phyloP scores from a whole-genome alignment of 1,139 yeast species.

The Pichia sp. region DNA sequence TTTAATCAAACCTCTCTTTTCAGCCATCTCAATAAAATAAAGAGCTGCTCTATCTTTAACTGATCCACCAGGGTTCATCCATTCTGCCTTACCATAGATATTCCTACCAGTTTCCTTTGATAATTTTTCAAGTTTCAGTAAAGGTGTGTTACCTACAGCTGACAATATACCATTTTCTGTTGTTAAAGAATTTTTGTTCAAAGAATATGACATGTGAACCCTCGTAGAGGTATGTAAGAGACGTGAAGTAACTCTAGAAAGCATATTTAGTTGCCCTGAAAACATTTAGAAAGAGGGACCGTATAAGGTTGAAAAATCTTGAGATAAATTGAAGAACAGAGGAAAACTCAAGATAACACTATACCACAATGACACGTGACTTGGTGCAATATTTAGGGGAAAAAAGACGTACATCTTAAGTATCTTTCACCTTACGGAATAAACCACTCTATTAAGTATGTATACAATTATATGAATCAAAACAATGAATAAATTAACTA shows the following conservation, averaged over 20 bases:
- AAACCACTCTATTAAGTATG: too few relatives aligned
- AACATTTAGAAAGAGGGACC: too few relatives aligned
- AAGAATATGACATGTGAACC: constrained; percentile 4
- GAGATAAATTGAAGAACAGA: too few relatives aligned
- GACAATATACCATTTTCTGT: constrained; percentile 18
- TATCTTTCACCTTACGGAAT: too few relatives aligned
- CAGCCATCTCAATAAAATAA: constrained; percentile 73
- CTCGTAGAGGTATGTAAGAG: constrained; percentile 2
- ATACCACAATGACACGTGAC: constrained; percentile 15
- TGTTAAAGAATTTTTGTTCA: constrained; percentile 1
- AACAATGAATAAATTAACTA: neutral
- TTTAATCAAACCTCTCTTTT: constrained; percentile 48
- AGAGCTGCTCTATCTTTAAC: constrained; percentile 89
- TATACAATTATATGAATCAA: neutral
- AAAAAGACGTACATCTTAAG: too few relatives aligned
- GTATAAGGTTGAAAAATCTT: too few relatives aligned
- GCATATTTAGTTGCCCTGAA: too few relatives aligned
- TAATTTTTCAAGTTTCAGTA: constrained; percentile 57
- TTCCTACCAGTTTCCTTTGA: constrained; percentile 67
- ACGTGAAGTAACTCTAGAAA: neutral
- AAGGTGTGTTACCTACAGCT: constrained; percentile 76
- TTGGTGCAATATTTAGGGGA: neutral
- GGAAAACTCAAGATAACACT: neutral
- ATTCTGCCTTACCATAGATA: constrained; percentile 83
- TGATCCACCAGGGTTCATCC: constrained; percentile 92